Evolutionary conservation across 1,139 yeast genomes (phyloP), one percentile per base, ranked within the genome.

Genomic region (Hyphopichia fennica): DNA sequence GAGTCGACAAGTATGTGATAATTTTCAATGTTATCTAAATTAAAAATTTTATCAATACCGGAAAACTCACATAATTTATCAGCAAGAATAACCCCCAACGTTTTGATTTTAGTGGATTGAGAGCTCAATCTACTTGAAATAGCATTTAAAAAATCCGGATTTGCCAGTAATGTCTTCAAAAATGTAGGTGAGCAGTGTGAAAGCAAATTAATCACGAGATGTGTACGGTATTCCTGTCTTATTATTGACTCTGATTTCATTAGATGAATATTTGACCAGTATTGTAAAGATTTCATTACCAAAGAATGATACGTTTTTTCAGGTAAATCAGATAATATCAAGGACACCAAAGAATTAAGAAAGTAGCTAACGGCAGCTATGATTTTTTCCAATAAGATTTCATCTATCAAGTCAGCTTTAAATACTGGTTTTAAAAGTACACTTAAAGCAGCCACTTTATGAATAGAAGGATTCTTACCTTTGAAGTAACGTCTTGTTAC

Each of bases 91-190:
- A 76, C 68, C 0, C 78, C 84, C 39, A 77, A 58, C 1, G 63
- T 47, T 39, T 79, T 67, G 3, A 75, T 69, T 28, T 59, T 55
- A 29, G 64, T 60, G 0, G 81, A 72, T 39, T 62, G 60, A 0
- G 82, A 70, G 38, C 60, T 63, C n/a, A 79, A 62, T 23, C 79
- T 58, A 41, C 63, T 68, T 1, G 82, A 69, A 14, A 79, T 60
- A 0, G 75, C 72, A 18, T 65, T 58, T 14, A 78, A 54, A 45
- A 74, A 79, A 0, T 44, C 49, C 2, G 60, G 44, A 22, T 65
- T 58, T 11, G 51, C 52, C 35, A 67, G 48, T 17, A 74, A 44
- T 2, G 34, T 44, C 9, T 49, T 43, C 0, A 63, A 38, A 35
- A 53, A 54, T 2, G 19, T 35, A 0, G 51, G 33, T 10, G 54